Conservation (phyloP, 768 basidiomycete genomes). For the Trametes cingulata region DNA sequence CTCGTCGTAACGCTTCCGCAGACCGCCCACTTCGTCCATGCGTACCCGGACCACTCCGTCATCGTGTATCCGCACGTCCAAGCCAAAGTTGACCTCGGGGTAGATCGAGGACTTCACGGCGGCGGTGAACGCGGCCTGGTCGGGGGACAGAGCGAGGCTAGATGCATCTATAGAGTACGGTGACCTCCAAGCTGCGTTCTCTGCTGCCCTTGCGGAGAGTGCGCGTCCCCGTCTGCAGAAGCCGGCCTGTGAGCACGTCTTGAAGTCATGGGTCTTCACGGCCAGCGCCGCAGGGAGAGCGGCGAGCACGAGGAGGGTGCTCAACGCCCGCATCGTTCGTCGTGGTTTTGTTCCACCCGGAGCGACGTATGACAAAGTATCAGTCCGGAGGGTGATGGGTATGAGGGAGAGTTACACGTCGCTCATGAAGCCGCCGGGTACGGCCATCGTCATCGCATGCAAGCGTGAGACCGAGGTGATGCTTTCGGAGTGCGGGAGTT, state of each 20-base stretch:
- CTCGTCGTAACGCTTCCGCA: constrained; percentile 88
- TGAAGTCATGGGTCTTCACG: constrained; percentile 86
- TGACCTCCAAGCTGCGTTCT: constrained; percentile 69
- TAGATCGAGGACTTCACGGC: constrained; percentile 79
- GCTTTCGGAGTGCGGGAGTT: too few relatives aligned
- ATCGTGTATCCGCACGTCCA: constrained; percentile 81
- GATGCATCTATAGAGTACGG: constrained; percentile 78
- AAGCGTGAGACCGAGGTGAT: too few relatives aligned
- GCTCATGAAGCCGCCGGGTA: not conserved
- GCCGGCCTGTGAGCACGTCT: constrained; percentile 90
- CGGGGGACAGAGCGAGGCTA: constrained; percentile 52
- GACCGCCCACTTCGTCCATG: constrained; percentile 85
- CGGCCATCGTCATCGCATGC: too few relatives aligned
- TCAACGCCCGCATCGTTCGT: constrained; percentile 14
- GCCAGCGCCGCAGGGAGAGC: constrained; percentile 43
- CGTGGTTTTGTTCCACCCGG: not conserved
- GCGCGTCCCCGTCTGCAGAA: constrained; percentile 94
- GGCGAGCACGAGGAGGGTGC: constrained; percentile 35
- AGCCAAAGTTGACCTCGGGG: constrained; percentile 77
- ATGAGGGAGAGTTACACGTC: not conserved
- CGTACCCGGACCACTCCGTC: constrained; percentile 89
- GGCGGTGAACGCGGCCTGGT: constrained; percentile 68
- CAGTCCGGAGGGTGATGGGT: not conserved
- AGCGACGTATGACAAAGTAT: too few relatives aligned
- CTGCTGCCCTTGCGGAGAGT: constrained; percentile 70